These are phyloP conservation scores for Leccinum pachyderme DNA, from an alignment of 1,284 basidiomycete species.

Conservation along the genomic window DNA sequence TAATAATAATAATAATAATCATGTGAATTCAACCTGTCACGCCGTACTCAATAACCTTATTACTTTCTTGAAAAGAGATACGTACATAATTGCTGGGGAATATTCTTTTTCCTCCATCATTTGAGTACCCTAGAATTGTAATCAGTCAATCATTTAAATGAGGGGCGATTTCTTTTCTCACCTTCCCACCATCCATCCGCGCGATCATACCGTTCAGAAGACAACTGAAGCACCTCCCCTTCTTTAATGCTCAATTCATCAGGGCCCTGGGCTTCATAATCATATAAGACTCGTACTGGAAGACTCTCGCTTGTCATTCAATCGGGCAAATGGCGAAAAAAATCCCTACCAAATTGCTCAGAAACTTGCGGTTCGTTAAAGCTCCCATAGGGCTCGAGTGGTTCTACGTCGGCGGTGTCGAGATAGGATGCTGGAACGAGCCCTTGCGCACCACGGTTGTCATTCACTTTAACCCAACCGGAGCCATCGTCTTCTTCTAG, in stretches of 20 bases:
- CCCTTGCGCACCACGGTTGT: conserved; percentile 56
- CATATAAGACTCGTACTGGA: conserved; percentile 69
- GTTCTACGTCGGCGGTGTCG: conserved; percentile 36
- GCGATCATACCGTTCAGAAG: conserved; percentile 57
- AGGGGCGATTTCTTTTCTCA: conserved; percentile 24
- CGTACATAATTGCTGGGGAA: conserved; percentile 85
- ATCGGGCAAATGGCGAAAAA: not conserved
- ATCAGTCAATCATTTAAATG: conserved; percentile 26
- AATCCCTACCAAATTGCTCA: conserved; percentile 47
- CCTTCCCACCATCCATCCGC: conserved; percentile 85
- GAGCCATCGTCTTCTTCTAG: conserved; percentile 78
- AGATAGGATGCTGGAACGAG: conserved; percentile 80
- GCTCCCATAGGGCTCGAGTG: conserved; percentile 14
- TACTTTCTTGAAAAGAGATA: conserved; percentile 16
- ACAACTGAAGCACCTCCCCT: conserved; percentile 62
- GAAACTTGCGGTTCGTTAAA: conserved; percentile 31
- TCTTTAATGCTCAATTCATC: conserved; percentile 69
- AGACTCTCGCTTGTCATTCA: conserved; percentile 8
- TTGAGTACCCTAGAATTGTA: conserved; percentile 53
- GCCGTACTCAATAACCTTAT: conserved; percentile 22
- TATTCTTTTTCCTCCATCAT: conserved; percentile 65
- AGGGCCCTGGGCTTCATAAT: conserved; percentile 61
- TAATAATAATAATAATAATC: conserved; percentile 8
- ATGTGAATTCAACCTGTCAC: conserved; percentile 29
- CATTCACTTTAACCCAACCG: conserved; percentile 79